Conservation (phyloP, 176 grass and related monocot species). For the Eleusine indica region DNA sequence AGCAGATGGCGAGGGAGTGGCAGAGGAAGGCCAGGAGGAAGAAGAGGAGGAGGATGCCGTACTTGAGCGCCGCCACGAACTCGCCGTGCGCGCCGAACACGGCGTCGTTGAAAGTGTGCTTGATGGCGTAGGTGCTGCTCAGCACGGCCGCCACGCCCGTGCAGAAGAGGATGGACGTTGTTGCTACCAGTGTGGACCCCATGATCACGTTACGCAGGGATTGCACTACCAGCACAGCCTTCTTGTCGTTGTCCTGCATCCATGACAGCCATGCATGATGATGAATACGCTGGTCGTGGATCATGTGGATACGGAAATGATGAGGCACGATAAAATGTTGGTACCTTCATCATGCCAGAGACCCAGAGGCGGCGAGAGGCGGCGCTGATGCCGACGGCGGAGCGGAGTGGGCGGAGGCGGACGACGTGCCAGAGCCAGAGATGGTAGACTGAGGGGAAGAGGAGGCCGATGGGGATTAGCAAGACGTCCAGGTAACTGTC, state of each 20-base stretch:
- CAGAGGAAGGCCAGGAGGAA: constrained; percentile 83
- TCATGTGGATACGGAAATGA: too few species aligned
- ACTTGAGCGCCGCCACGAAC: constrained; percentile 66
- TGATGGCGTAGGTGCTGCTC: constrained; percentile 83
- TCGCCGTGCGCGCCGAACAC: constrained; percentile 72
- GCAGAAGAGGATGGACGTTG: constrained; percentile 70
- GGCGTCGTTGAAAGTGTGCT: constrained; percentile 63
- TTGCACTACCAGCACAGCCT: constrained; percentile 71
- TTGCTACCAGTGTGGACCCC: constrained; percentile 70
- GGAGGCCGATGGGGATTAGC: constrained; percentile 61
- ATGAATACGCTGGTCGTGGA: too few species aligned
- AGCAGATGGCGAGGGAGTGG: constrained; percentile 72
- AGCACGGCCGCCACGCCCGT: constrained; percentile 75
- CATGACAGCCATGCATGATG: too few species aligned
- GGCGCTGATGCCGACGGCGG: constrained; percentile 71
- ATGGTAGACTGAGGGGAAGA: constrained; percentile 66
- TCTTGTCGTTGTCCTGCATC: constrained; percentile 64
- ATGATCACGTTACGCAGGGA: constrained; percentile 83
- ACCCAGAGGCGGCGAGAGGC: constrained; percentile 75
- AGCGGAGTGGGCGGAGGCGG: constrained; percentile 47
- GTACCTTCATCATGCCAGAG: constrained; percentile 64
- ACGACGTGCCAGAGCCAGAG: constrained; percentile 67
- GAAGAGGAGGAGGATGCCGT: constrained; percentile 47
- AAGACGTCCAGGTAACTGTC: constrained; percentile 64
- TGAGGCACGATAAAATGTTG: too few species aligned